Evolutionary conservation across 2,329 filamentous ascomycete genomes (phyloP), one percentile per base, ranked within the genome.

Genomic region (Colletotrichum horii): DNA sequence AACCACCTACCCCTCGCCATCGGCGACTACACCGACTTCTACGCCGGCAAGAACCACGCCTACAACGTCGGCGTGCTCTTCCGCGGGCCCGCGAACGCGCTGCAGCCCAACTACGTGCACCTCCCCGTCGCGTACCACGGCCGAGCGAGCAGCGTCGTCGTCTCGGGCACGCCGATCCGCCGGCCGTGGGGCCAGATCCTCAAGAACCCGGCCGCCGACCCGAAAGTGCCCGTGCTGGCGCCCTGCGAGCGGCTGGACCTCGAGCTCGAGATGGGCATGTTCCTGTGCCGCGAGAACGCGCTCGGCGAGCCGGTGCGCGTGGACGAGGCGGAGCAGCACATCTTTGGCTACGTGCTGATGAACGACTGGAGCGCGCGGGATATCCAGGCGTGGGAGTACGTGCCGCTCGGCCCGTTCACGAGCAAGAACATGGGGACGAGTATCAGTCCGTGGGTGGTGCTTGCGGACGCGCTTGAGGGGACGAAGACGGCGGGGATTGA

Each of bases 1-100:
- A 93, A 90, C 80, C 94, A 96, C 78, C 80, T 96, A 1, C 95
- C 95, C 1, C 91, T 97, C 87, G 87, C 90, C 48, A 95, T 96
- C 79, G 94, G 94, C 36, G 95, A 96, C 81, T 96, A 96, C 82
- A 95, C 94, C 3, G 95, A 97, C 82, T 97, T 96, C 85, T 97
- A 95, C 81, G 95, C 93, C 16, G 94, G 95, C 65, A 86, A 93
- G 79, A 93, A 96, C 81, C 95, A 97, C 83, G 95, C 95, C 7
- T 94, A 92, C 86, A 85, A 85, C 78, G 88, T 94, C 11, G 94
- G 94, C 6, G 89, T 91, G 2, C 88, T 96, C 26, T 95, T 96
- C 85, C 91, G 95, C 38, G 94, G 94, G 0, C 90, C 93, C 0
- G 89, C 90, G 19, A 94, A 95, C 78, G 94, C 94, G 0, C 87